Conservation (phyloP, 208 protist species). For the Crithidia fasciculata region DNA sequence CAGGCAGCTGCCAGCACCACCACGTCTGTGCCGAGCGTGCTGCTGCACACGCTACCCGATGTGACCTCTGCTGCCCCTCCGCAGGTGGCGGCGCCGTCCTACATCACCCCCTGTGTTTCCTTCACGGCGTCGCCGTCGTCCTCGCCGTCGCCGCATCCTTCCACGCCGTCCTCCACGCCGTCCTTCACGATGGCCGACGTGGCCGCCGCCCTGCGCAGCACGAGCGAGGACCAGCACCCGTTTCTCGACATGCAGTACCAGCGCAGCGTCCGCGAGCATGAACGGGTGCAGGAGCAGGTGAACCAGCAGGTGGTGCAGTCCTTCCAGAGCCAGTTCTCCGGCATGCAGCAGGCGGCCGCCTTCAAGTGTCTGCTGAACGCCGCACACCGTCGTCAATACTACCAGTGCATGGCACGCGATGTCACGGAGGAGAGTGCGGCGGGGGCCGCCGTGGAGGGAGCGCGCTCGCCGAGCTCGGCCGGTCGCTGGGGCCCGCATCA, state of each 20-base stretch:
- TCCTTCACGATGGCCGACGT: conserved; percentile 34
- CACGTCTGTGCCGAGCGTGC: no score
- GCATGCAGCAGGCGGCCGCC: conserved; percentile 28
- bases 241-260: conserved; percentile 63
- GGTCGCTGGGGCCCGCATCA: conserved; percentile 23
- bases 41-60: background rate
- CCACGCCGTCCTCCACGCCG: background rate
- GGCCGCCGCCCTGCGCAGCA: conserved; percentile 26
- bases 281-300: conserved; percentile 32
- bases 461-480: conserved; percentile 7
- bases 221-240: conserved; percentile 32
- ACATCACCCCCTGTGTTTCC: conserved; percentile 5
- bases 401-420: conserved; percentile 15
- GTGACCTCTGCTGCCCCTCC: background rate
- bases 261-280: conserved; percentile 22
- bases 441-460: background rate
- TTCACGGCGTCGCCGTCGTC: background rate
- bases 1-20: background rate
- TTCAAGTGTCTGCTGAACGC: conserved; percentile 52
- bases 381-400: conserved; percentile 46
- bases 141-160: background rate
- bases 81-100: background rate
- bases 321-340: conserved; percentile 24
- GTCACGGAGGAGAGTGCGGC: background rate
- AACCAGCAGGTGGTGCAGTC: conserved; percentile 39